Evolutionary conservation across 2,329 filamentous ascomycete species (phyloP).

Genomic region (Fusarium sp.): DNA sequence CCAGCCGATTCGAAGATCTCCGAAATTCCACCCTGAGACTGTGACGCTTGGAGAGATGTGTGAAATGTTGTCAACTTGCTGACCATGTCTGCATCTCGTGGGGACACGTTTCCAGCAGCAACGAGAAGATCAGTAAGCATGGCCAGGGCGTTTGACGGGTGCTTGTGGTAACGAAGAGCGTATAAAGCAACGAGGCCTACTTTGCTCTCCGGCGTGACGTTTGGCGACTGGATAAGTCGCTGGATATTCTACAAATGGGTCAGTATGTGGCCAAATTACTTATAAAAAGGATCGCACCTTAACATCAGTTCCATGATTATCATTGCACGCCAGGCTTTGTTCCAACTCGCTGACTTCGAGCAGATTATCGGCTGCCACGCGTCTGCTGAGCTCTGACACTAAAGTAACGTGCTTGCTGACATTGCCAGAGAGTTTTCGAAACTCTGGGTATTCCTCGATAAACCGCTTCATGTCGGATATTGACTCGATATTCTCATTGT

Average conservation of each 20-base stretch:
- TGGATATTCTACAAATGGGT: conserved; percentile 74
- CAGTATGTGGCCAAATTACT: conserved; percentile 29
- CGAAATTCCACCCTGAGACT: conserved; percentile 80
- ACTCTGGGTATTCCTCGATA: conserved; percentile 98
- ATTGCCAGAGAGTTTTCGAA: conserved; percentile 95
- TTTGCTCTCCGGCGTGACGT: conserved; percentile 84
- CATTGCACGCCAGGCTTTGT: conserved; percentile 95
- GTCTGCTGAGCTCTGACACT: conserved; percentile 90
- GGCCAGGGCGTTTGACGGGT: conserved; percentile 83
- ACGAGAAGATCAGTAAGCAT: conserved; percentile 88
- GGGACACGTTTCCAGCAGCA: conserved; percentile 83
- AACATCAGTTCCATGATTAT: conserved; percentile 91
- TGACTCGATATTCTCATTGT: conserved; percentile 93
- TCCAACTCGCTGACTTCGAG: conserved; percentile 98
- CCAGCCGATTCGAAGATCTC: conserved; percentile 93
- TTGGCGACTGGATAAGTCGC: conserved; percentile 82
- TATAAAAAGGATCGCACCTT: conserved; percentile 67
- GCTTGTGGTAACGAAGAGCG: conserved; percentile 89
- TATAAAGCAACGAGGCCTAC: conserved; percentile 93
- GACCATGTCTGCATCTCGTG: conserved; percentile 81
- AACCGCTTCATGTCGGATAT: conserved; percentile 99
- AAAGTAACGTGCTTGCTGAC: conserved; percentile 98
- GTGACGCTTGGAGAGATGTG: conserved; percentile 82
- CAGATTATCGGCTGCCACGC: conserved; percentile 85
- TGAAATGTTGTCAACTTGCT: conserved; percentile 87